phyloP scores from a whole-genome alignment of 2,329 filamentous ascomycete genomes.

The Akanthomyces lecanii region DNA sequence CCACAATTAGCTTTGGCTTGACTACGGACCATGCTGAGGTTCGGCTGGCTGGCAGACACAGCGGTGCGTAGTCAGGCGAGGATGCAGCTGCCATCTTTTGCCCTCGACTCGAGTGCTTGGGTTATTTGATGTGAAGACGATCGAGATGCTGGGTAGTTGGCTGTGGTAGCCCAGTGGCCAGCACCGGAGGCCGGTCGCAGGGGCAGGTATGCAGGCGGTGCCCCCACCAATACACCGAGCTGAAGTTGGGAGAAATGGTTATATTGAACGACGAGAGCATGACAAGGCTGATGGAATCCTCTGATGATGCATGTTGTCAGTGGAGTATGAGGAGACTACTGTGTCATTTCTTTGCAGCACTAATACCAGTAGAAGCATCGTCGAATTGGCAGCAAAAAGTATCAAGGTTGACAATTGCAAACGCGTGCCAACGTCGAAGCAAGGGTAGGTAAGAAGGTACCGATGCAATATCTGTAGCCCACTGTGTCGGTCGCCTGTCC shows the following conservation, averaged over 20 bases:
- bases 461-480: no score
- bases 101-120: neutral
- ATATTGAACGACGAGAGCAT: neutral
- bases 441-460: no score
- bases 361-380: no score
- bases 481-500: no score
- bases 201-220: neutral
- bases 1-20: neutral
- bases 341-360: no score
- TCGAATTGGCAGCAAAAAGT: no score
- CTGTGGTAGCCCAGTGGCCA: no score
- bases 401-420: no score
- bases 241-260: neutral
- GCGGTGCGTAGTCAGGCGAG: neutral
- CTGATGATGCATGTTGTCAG: neutral
- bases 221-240: neutral
- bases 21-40: neutral
- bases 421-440: no score
- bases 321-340: no score
- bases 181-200: neutral
- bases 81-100: neutral
- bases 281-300: neutral
- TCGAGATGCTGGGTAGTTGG: no score
- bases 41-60: neutral
- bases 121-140: neutral